Evolutionary conservation across 2,329 filamentous ascomycete species (phyloP).

Genomic region (Eutypella sp.): DNA sequence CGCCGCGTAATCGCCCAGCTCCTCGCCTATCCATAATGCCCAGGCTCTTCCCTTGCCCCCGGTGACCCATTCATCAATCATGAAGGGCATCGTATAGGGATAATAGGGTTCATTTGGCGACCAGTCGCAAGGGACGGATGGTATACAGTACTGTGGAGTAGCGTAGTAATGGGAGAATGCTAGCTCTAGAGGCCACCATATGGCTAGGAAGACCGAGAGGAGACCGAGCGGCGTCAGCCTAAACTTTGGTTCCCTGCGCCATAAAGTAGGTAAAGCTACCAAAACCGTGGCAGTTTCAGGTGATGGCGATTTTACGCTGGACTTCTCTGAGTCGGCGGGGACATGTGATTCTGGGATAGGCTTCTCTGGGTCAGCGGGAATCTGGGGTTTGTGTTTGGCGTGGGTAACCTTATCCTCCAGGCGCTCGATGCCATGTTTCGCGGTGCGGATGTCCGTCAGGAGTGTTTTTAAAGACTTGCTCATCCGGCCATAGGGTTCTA

Average conservation of each 20-base stretch:
- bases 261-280: constrained; percentile 44
- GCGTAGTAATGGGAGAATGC: constrained; percentile 50
- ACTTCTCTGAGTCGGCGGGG: constrained; percentile 1
- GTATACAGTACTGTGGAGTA: constrained; percentile 45
- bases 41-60: constrained; percentile 43
- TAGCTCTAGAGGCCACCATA: constrained; percentile 54
- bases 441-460: constrained; percentile 47
- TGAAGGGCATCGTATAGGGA: constrained; percentile 56
- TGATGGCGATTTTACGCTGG: constrained; percentile 3
- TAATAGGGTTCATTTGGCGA: constrained; percentile 54
- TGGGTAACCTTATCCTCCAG: constrained; percentile 48
- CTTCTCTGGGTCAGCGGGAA: constrained; percentile 2
- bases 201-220: constrained; percentile 34
- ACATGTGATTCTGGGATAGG: constrained; percentile 4
- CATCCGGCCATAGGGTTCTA: constrained; percentile 45
- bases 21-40: constrained; percentile 33
- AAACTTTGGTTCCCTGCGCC: constrained; percentile 37
- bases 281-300: constrained; percentile 29
- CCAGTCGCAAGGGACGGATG: constrained; percentile 45
- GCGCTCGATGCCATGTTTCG: constrained; percentile 54
- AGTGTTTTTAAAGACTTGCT: constrained; percentile 47
- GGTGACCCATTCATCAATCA: constrained; percentile 57
- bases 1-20: constrained; percentile 41
- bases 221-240: constrained; percentile 45
- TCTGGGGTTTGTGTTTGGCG: constrained; percentile 23